Base-by-base conservation (phyloP, 139 green algal genomes). In the Chlamydomonas urium region DNA sequence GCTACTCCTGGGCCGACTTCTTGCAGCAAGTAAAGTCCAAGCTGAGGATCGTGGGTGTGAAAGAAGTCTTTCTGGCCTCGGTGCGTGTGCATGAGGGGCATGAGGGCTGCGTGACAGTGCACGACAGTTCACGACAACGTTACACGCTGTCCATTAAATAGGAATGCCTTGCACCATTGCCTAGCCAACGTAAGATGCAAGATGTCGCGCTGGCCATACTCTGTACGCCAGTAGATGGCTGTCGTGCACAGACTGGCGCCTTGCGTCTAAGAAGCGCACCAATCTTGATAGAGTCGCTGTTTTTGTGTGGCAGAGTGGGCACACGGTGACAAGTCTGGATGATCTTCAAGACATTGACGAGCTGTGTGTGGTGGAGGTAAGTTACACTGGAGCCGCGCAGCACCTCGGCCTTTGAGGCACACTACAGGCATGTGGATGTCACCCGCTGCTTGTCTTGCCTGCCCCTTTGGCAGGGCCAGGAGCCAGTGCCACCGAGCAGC, bases 261-360 rank as follows among this genome's bases (percentile, higher is more conserved):
- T 14, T 62, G 53, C 53, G 19, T 28, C 5, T 62, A 17, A 62
- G 10, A 31, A 14, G n/a, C 17, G 19, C 53, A 62, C 53, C 53
- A 62, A 8, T 17, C 21, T 17, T 35, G 5, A 14, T 5, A 32
- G 10, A 67, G n/a, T n/a, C n/a, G n/a, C n/a, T n/a, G n/a, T n/a
- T n/a, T 67, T 42, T 67, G 60, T 4, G 6, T 17, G 21, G 60
- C 81, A 92, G 83, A 96, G 75, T 66, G 88, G 89, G 4, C 86
- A 93, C 35, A 78, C 74, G 47, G 81, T 96, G 10, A 81, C 72
- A 1, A 85, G 72, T 34, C 68, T 93, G 10, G 89, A 92, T 56
- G 86, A 94, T 60, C 76, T 95, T 60, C 90, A 96, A 63, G 90
- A 96, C 69, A 96, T 96, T 38, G 90, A 96, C 53, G 90, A 96